Evolutionary conservation across 1,284 basidiomycete species (phyloP).

Genomic region (Chalciporus sp.): DNA sequence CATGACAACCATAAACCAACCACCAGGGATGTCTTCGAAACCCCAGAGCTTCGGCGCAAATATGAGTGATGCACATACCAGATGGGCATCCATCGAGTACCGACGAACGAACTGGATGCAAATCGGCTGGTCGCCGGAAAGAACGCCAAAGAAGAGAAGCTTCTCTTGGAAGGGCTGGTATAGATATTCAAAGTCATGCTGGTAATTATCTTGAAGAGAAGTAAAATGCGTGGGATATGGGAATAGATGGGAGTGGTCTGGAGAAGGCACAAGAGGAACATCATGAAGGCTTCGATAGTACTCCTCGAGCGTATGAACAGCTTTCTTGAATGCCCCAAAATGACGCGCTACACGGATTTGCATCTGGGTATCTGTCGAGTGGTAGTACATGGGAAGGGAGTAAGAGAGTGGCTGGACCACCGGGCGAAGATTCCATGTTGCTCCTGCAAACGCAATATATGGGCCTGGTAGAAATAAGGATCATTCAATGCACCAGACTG

Average conservation of each 20-base stretch:
- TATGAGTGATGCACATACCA: background rate
- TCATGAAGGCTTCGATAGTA: background rate
- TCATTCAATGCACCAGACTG: background rate
- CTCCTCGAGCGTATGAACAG: background rate
- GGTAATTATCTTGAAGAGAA: background rate
- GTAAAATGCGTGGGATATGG: conserved; percentile 1
- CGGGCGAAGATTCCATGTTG: background rate
- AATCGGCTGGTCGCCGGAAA: conserved; percentile 2
- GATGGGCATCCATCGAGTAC: background rate
- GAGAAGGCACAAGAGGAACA: background rate
- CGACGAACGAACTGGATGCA: conserved; percentile 28
- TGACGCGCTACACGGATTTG: background rate
- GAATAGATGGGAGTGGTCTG: background rate
- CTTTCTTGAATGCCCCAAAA: conserved; percentile 9
- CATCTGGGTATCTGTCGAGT: conserved; percentile 3
- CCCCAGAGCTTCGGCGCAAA: conserved; percentile 28
- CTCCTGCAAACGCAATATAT: background rate
- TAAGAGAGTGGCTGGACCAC: background rate
- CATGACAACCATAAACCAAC: conserved; percentile 37
- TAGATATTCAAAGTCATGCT: conserved; percentile 1
- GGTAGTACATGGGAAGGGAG: conserved; percentile 1
- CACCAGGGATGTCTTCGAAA: conserved; percentile 25
- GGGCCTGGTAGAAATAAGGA: background rate
- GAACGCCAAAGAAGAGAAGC: conserved; percentile 17
- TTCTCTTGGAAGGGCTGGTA: background rate